Evolutionary conservation across 2,329 filamentous ascomycete genomes (phyloP).

Genomic region (Colletotrichum noveboracense): DNA sequence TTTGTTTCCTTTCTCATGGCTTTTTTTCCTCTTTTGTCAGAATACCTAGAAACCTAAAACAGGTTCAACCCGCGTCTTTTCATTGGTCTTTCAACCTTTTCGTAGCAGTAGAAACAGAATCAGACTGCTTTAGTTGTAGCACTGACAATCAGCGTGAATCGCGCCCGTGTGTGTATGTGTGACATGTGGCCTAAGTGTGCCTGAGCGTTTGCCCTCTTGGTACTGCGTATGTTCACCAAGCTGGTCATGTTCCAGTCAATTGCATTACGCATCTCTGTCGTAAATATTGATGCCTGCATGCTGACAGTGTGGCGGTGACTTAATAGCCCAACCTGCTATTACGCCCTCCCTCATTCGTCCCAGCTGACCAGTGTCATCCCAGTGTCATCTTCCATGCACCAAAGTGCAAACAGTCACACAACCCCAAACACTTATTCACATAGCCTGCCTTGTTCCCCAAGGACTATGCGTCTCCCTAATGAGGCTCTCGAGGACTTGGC

Average conservation of each 20-base stretch:
- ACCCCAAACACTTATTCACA: background rate
- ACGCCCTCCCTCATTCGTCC: background rate
- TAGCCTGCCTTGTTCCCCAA: background rate
- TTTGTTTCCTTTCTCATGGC: background rate
- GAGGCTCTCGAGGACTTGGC: background rate
- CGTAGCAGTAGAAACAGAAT: background rate
- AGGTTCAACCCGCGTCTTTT: background rate
- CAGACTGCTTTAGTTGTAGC: background rate
- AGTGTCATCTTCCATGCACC: background rate
- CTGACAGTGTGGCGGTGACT: background rate
- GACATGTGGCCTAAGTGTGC: background rate
- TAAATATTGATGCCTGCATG: background rate
- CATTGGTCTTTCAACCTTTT: background rate
- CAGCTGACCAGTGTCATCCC: background rate
- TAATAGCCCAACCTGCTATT: background rate
- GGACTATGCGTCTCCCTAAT: no score
- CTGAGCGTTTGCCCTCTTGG: background rate
- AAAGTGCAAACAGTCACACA: background rate
- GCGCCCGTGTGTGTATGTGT: background rate
- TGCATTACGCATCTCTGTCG: background rate
- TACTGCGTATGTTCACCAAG: background rate
- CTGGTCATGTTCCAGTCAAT: background rate
- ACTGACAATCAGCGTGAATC: background rate
- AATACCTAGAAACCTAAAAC: slow-evolving; percentile 8
- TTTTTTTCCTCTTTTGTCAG: background rate